These are phyloP conservation scores for Xylaria curta DNA, from an alignment of 495 filamentous ascomycete genomes.

Conservation along the genomic window DNA sequence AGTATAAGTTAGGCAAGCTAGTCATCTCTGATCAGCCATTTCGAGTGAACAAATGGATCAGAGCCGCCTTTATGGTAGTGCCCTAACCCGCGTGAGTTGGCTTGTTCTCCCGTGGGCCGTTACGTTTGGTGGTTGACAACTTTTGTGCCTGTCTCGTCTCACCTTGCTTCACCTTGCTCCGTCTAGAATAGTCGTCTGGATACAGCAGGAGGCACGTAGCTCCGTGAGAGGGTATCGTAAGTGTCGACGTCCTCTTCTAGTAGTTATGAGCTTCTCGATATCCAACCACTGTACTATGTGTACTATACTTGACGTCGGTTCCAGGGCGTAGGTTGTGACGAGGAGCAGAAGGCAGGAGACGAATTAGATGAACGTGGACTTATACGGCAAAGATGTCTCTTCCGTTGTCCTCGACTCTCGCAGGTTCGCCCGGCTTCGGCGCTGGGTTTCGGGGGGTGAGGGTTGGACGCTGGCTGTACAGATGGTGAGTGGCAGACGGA, in stretches of 20 bases:
- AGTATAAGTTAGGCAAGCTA: slow-evolving; percentile 19
- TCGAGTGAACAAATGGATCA: slow-evolving; percentile 18
- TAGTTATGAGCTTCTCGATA: not conserved
- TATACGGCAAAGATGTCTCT: slow-evolving; percentile 10
- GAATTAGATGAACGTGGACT: not conserved
- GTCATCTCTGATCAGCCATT: slow-evolving; percentile 34
- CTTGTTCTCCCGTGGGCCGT: slow-evolving; percentile 11
- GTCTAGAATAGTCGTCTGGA: slow-evolving; percentile 10
- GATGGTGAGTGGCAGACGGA: not conserved
- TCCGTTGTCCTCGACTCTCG: not conserved
- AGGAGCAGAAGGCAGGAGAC: not conserved
- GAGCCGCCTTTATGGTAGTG: slow-evolving; percentile 17
- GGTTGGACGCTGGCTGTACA: not conserved
- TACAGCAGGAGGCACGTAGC: not conserved
- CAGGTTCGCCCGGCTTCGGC: slow-evolving; percentile 18
- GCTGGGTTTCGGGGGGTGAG: not conserved
- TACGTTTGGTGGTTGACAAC: not conserved
- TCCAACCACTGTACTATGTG: not conserved
- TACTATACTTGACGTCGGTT: not conserved
- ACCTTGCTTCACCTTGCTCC: not conserved
- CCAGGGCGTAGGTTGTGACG: not conserved
- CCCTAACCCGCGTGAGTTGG: not conserved
- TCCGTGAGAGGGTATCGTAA: slow-evolving; percentile 1
- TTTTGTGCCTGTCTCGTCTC: slow-evolving; percentile 18
- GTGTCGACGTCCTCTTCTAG: not conserved